Base-by-base conservation (phyloP, 495 filamentous ascomycete genomes). In the Bacidia gigantensis region DNA sequence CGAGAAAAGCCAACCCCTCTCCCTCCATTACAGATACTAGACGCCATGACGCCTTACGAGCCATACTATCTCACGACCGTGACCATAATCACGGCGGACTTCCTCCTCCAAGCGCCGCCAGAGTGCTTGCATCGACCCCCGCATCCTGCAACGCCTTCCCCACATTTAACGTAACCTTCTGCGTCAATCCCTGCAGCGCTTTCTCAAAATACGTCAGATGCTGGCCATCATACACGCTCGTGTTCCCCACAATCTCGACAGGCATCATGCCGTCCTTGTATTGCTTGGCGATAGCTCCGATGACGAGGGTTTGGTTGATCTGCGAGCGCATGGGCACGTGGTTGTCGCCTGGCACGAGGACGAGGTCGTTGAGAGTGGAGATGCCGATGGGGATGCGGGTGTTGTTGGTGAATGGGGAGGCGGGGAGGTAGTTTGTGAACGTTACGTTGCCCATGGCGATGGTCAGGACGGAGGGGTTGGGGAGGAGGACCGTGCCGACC, bases 391-490 rank as follows among this genome's bases (percentile, higher is more conserved):
- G 52, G 35, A 63, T 62, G 51, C 68, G 73, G 71, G 63, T 23
- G 78, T 68, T 5, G 41, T 5, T 17, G 20, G 73, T 42, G 71
- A 62, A 24, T 77, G 67, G 14, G 41, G 5, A 18, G 20, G 81
- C 75, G 63, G 75, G 62, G 60, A 84, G 72, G 29, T 72, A 59
- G 49, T 83, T 71, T 26, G 64, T 64, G 57, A 78, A 67, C 29
- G 70, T 67, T 29, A 86, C 70, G 14, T 69, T 56, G 71, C 84
- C 82, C 64, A 87, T 71, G 18, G 69, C 63, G 44, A 89, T 67
- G 3, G 76, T 77, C 64, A 86, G 68, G 48, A 79, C 64, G 2
- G 83, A 80, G 3, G 74, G 76, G 61, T 90, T 90, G 52, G 85
- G 84, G 35, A 90, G 84, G 49, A 60, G 68, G 32, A 78, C 74